A percentile compares a stretch with the other conserved stretches of the same genome.
Conservation (phyloP, 805 yeast species). For the Kazachstania bromeliacearum region DNA sequence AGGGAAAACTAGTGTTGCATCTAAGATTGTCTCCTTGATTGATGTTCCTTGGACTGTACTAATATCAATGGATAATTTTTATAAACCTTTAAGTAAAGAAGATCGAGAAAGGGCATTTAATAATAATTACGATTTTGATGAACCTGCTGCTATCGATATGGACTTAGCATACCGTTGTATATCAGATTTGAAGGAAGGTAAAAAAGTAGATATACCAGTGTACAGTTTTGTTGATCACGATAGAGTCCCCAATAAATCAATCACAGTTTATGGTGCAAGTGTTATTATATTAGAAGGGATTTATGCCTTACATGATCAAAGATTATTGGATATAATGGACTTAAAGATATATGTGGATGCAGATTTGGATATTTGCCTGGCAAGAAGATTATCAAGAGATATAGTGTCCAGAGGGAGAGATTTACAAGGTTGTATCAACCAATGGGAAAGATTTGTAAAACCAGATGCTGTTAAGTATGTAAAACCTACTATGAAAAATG, state of each 20-base stretch:
- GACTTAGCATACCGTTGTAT: constrained; percentile 61
- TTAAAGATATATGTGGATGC: constrained; percentile 87
- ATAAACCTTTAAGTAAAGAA: constrained; percentile 59
- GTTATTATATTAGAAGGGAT: constrained; percentile 90
- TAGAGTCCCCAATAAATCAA: constrained; percentile 51
- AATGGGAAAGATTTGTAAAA: constrained; percentile 86
- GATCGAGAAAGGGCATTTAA: constrained; percentile 55
- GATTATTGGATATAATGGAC: constrained; percentile 69
- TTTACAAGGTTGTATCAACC: constrained; percentile 67
- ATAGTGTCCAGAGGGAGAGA: constrained; percentile 82
- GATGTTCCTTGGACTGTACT: constrained; percentile 94
- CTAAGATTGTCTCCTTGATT: constrained; percentile 62
- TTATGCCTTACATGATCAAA: constrained; percentile 64
- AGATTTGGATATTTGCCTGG: constrained; percentile 84
- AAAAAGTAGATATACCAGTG: constrained; percentile 54
- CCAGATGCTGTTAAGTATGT: constrained; percentile 78
- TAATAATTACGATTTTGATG: constrained; percentile 76
- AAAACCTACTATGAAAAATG: constrained; percentile 53
- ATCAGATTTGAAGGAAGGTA: constrained; percentile 59
- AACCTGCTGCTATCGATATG: constrained; percentile 75
- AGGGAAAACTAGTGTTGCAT: constrained; percentile 89
- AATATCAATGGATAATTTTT: constrained; percentile 83
- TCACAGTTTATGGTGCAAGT: constrained; percentile 85
- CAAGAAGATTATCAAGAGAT: constrained; percentile 80
- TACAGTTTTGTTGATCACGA: constrained; percentile 58